phyloP scores from a whole-genome alignment of 805 yeast genomes.

The Starmerella bombicola region DNA sequence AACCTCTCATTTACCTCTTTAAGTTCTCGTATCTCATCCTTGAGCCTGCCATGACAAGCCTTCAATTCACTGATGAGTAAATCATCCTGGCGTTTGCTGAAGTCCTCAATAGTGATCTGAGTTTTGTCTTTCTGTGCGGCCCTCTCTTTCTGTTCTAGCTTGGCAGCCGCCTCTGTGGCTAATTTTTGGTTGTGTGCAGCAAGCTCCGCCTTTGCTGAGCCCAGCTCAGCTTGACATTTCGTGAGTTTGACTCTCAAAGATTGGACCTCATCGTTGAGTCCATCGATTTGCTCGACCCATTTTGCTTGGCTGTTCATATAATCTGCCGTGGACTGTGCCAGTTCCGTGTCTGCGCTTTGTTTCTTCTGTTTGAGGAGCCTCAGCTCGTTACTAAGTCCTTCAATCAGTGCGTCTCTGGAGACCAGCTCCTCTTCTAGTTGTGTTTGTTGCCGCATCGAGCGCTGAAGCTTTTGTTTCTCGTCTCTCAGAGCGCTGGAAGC shows the following conservation, averaged over 20 bases:
- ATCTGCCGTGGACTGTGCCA: slow-evolving; percentile 25
- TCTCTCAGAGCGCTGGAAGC: slow-evolving; percentile 2
- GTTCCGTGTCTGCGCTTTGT: slow-evolving; percentile 22
- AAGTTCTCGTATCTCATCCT: slow-evolving; percentile 38
- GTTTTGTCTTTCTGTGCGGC: slow-evolving; percentile 2
- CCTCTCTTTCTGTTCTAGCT: neutral
- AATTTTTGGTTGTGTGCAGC: slow-evolving; percentile 2
- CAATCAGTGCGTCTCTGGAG: slow-evolving; percentile 19
- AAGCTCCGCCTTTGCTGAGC: slow-evolving; percentile 2
- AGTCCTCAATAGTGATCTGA: slow-evolving; percentile 18
- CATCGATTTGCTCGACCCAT: slow-evolving; percentile 20
- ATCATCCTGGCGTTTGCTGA: slow-evolving; percentile 24
- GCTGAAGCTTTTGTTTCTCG: slow-evolving; percentile 1
- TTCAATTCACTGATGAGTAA: slow-evolving; percentile 26
- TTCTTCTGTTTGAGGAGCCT: slow-evolving; percentile 16
- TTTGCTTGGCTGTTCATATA: slow-evolving; percentile 24
- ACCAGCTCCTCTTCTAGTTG: slow-evolving; percentile 25
- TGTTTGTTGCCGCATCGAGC: slow-evolving; percentile 4
- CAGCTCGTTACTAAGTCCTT: slow-evolving; percentile 17
- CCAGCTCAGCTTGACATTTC: slow-evolving; percentile 2
- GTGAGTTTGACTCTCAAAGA: slow-evolving; percentile 11
- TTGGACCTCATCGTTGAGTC: slow-evolving; percentile 20
- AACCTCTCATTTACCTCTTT: slow-evolving; percentile 45
- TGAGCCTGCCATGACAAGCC: slow-evolving; percentile 22
- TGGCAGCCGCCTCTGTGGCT: neutral